Evolutionary conservation across 805 yeast species (phyloP), one percentile per base, ranked within the genome.

Genomic region (Citeromyces matritensis): DNA sequence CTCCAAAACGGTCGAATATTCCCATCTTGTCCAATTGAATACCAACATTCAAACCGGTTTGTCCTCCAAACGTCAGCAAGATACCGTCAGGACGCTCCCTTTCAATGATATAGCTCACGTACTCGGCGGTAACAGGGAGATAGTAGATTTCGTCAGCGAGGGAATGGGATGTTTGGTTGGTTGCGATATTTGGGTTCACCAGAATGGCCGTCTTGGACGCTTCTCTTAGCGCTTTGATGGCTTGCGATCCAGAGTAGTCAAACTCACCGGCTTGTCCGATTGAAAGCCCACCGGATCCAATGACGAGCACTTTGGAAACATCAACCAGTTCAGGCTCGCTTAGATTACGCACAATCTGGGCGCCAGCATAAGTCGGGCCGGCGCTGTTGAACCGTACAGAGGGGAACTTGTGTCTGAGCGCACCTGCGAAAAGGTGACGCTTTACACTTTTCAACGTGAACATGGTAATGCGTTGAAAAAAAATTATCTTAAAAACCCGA

Each of bases 201-300:
- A 86, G 67, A 40, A 86, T 80, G 5, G 95, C 74, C 48, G 70
- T 54, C 53, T 83, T 86, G 56, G 81, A 69, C 34, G 94, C 93
- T 60, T 86, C 97, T 49, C 70, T 81, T 48, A 86, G 62, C 9
- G 97, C 97, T 57, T 86, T 86, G 55, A 86, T 88, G 32, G 97
- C 97, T 60, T 86, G 97, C 15, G 96, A 86, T 35, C 97, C 95
- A 34, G 94, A 79, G 56, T 88, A 88, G 58, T 88, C 97, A 47
- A 88, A 88, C 60, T 88, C 97, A 47, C 97, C 97, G 32, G 97
- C 97, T 60, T 88, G 97, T 37, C 97, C 97, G 53, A 88, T 88
- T 33, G 95, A 81, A 35, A 88, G 65, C 33, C 97, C 98, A 48
- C 98, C 98, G 6, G 97, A 88, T 8, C 98, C 98, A 49, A 88